Evolutionary conservation across 768 basidiomycete species (phyloP).

Genomic region (Suillus plorans): DNA sequence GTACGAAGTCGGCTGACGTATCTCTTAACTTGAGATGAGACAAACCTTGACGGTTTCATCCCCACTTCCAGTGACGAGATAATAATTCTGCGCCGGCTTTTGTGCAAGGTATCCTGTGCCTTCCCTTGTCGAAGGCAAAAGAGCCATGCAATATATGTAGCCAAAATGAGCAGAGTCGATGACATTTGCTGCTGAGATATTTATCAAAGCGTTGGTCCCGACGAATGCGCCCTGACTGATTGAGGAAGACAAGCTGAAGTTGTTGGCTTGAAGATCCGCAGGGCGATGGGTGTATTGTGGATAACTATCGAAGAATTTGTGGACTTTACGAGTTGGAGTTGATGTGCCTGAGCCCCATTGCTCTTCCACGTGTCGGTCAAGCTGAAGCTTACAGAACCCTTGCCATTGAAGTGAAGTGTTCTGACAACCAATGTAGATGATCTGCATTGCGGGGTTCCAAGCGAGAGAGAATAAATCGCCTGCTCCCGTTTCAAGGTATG

Average conservation of each 20-base stretch:
- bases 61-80: slow-evolving; percentile 84
- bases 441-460: slow-evolving; percentile 69
- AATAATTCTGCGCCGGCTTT: slow-evolving; percentile 29
- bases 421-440: slow-evolving; percentile 86
- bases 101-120: slow-evolving; percentile 32
- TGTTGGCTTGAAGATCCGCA: slow-evolving; percentile 69
- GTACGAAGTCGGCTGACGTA: background rate
- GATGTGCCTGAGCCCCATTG: slow-evolving; percentile 29
- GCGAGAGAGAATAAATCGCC: slow-evolving; percentile 87
- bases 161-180: slow-evolving; percentile 92
- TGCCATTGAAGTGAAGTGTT: slow-evolving; percentile 94
- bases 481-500: slow-evolving; percentile 76
- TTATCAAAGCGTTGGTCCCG: slow-evolving; percentile 32
- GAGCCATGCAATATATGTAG: slow-evolving; percentile 84
- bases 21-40: background rate
- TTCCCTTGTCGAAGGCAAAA: slow-evolving; percentile 41
- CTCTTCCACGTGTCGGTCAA: slow-evolving; percentile 6
- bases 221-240: slow-evolving; percentile 28
- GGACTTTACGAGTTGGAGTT: slow-evolving; percentile 52
- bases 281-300: slow-evolving; percentile 68
- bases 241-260: slow-evolving; percentile 37
- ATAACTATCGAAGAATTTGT: slow-evolving; percentile 93
- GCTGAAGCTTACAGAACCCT: slow-evolving; percentile 43
- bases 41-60: slow-evolving; percentile 86
- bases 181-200: slow-evolving; percentile 68